These are phyloP conservation scores for Starmerella apicola DNA, from an alignment of 805 yeast genomes.

Conservation along the genomic window DNA sequence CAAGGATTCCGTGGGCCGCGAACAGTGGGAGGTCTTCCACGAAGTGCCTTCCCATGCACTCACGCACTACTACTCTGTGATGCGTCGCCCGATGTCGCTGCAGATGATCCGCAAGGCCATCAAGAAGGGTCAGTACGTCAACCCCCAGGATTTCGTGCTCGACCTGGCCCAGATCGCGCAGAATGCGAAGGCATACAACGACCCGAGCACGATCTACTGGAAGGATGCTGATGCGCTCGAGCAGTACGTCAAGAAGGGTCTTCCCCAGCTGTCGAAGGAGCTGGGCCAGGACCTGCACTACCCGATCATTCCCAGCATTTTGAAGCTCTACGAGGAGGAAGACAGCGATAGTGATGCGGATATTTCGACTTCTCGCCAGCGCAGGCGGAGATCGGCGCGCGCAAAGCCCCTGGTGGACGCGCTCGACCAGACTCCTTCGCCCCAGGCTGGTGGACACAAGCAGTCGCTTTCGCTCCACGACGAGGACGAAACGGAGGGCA, in stretches of 20 bases:
- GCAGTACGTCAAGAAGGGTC: conserved; percentile 34
- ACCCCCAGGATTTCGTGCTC: conserved; percentile 54
- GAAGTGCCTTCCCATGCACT: conserved; percentile 60
- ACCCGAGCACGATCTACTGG: conserved; percentile 53
- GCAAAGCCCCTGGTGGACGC: conserved; percentile 7
- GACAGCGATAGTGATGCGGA: conserved; percentile 23
- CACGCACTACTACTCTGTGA: conserved; percentile 68
- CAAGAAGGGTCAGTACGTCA: conserved; percentile 41
- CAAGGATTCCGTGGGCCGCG: conserved; percentile 30
- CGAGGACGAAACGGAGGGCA: conserved; percentile 27
- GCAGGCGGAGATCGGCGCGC: conserved; percentile 22
- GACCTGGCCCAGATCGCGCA: conserved; percentile 78
- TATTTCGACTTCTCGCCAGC: conserved; percentile 18
- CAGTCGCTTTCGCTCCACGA: conserved; percentile 21
- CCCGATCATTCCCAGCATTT: conserved; percentile 57
- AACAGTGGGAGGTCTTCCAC: conserved; percentile 47
- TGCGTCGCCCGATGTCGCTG: conserved; percentile 71
- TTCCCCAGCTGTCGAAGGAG: conserved; percentile 40
- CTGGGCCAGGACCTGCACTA: conserved; percentile 32
- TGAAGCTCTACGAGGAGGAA: conserved; percentile 34
- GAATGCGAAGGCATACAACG: conserved; percentile 81
- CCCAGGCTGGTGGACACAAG: conserved; percentile 3
- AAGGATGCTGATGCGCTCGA: conserved; percentile 54
- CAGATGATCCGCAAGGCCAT: conserved; percentile 50
- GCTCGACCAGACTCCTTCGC: conserved; percentile 8